Evolutionary conservation across 2,329 filamentous ascomycete species (phyloP).

Genomic region (Xylaria sp.): DNA sequence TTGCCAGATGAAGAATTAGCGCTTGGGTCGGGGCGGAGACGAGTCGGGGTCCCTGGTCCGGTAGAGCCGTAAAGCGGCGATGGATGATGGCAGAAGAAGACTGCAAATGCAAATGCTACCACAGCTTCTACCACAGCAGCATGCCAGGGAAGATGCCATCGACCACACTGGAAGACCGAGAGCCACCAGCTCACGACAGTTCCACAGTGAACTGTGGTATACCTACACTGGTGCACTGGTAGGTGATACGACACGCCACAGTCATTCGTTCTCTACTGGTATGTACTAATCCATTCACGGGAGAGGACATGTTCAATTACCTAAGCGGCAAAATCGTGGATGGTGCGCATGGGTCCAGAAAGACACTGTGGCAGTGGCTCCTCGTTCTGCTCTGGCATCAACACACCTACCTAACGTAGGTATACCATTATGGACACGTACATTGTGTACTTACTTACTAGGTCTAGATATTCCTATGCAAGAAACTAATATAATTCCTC

Average conservation of each 20-base stretch:
- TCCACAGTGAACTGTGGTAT: slow-evolving; percentile 3
- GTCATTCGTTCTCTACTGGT: background rate
- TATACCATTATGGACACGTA: too few species aligned
- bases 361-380: too few species aligned
- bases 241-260: background rate
- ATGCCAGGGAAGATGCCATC: background rate
- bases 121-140: background rate
- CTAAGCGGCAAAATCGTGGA: background rate
- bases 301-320: background rate
- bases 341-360: too few species aligned
- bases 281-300: background rate
- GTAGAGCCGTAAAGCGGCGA: slow-evolving; percentile 38
- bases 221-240: background rate
- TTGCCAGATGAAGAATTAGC: slow-evolving; percentile 30
- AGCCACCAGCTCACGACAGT: slow-evolving; percentile 7
- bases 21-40: slow-evolving; percentile 8
- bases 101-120: slow-evolving; percentile 16
- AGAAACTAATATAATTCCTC: background rate
- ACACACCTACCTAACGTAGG: too few species aligned
- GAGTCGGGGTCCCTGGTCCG: slow-evolving; percentile 25
- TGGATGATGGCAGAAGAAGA: slow-evolving; percentile 36
- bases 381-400: too few species aligned
- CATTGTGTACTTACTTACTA: too few species aligned
- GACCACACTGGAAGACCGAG: slow-evolving; percentile 3
- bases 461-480: too few species aligned